These are phyloP conservation scores for Eimeria falciformis DNA, from an alignment of 169 alveolate genomes.

Conservation along the genomic window DNA sequence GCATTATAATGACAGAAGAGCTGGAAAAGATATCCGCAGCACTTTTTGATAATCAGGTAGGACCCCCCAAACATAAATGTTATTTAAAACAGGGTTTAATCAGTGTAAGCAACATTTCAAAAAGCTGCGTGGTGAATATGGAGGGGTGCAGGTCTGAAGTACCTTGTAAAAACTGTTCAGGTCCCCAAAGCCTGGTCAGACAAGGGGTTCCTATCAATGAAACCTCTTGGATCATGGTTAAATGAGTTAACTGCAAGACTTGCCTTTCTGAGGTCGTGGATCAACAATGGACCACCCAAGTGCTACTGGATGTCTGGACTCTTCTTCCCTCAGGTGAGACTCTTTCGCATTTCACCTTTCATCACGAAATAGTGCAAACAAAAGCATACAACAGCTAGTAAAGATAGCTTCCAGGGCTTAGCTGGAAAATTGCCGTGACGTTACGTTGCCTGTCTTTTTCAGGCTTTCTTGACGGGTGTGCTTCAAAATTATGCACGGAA, in stretches of 20 bases:
- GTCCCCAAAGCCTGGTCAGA: conserved; percentile 93
- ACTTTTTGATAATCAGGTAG: conserved; percentile 87
- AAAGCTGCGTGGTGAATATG: neutral
- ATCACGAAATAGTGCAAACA: too few relatives aligned
- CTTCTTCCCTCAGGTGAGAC: conserved; percentile 92
- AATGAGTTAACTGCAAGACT: conserved; percentile 89
- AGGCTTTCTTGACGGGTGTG: conserved; percentile 95
- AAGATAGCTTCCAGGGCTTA: too few relatives aligned
- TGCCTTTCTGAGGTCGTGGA: conserved; percentile 92
- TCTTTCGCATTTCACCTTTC: too few relatives aligned
- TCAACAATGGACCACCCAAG: conserved; percentile 91
- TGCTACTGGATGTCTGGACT: conserved; percentile 93
- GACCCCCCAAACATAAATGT: too few relatives aligned
- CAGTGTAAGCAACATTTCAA: too few relatives aligned
- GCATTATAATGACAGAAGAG: conserved; percentile 94
- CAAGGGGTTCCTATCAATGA: conserved; percentile 93
- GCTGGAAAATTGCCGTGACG: conserved; percentile 92
- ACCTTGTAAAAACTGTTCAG: too few relatives aligned
- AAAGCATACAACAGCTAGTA: too few relatives aligned
- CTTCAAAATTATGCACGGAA: conserved; percentile 94
- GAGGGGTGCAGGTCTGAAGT: neutral
- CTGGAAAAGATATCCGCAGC: conserved; percentile 91
- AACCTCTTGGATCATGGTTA: conserved; percentile 91
- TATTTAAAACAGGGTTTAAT: too few relatives aligned
- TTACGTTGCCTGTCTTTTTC: conserved; percentile 82